Percentiles rank a stretch among this genome's conserved stretches.
phyloP scores from a whole-genome alignment of 2,329 filamentous ascomycete genomes.

The Fusarium concolor region DNA sequence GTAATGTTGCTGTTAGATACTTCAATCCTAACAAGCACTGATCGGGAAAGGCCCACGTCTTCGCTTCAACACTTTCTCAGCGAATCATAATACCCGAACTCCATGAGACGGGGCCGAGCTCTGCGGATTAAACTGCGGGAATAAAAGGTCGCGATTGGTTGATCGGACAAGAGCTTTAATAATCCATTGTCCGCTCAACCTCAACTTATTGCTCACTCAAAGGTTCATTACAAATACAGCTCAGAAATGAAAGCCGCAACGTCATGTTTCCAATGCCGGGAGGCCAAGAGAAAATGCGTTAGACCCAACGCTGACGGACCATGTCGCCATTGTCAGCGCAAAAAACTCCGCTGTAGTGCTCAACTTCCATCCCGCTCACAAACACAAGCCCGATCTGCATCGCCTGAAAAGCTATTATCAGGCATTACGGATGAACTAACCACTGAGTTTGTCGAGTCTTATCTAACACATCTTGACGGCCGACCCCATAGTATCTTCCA shows the following conservation, averaged over 20 bases:
- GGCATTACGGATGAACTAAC: neutral
- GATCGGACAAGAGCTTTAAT: neutral
- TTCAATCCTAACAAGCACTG: rapidly evolving
- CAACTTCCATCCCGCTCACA: neutral
- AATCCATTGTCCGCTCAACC: neutral
- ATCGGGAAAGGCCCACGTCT: rapidly evolving
- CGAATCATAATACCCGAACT: neutral
- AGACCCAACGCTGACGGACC: neutral
- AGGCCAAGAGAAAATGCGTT: constrained; percentile 4
- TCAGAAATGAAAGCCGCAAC: neutral
- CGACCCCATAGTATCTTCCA: constrained; percentile 10
- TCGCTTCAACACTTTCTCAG: no score
- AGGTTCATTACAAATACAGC: neutral
- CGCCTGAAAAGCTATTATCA: rapidly evolving
- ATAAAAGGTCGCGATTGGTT: neutral
- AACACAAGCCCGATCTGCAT: no score
- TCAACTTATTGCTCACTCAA: neutral
- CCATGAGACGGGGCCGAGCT: neutral
- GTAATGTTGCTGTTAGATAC: rapidly evolving
- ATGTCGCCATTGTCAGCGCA: neutral
- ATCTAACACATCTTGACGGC: neutral
- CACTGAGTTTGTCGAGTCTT: neutral
- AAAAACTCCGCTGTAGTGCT: neutral
- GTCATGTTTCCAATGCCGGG: constrained; percentile 6
- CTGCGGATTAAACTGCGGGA: neutral